Conservation (phyloP, 2,329 filamentous ascomycete genomes). For the Ophiostoma perfectum region DNA sequence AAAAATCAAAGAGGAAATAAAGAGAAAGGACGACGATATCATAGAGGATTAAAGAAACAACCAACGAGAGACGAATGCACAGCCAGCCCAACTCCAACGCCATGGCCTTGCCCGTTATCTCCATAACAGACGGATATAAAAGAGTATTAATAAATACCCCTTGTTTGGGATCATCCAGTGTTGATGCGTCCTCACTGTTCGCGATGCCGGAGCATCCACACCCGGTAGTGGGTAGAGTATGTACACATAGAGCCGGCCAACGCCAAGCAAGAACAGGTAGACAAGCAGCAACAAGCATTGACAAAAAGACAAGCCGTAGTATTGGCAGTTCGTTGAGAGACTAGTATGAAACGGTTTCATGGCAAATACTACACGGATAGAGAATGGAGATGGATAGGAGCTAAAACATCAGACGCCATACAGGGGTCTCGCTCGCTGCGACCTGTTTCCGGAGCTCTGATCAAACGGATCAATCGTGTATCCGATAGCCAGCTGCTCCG, state of each 20-base stretch:
- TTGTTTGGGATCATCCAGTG: conserved; percentile 10
- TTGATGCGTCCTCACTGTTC: neutral
- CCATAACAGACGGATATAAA: neutral
- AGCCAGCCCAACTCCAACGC: neutral
- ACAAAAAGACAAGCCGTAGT: neutral
- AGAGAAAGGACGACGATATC: neutral
- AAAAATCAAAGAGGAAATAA: neutral
- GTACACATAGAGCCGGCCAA: neutral
- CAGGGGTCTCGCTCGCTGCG: no score
- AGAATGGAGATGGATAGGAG: neutral
- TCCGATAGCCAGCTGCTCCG: neutral
- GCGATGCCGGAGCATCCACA: neutral
- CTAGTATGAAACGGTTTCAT: conserved; percentile 9
- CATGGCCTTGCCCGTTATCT: neutral
- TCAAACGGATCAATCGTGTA: neutral
- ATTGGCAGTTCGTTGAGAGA: neutral
- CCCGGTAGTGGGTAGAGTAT: neutral
- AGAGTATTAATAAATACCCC: conserved; percentile 6
- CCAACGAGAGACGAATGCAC: neutral
- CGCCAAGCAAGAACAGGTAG: neutral
- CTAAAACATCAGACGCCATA: conserved; percentile 6
- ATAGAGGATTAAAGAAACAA: neutral
- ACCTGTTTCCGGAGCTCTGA: conserved; percentile 5
- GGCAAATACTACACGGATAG: neutral
- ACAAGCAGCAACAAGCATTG: neutral